phyloP scores from a whole-genome alignment of 192 early-diverging fungal species.

The Spizellomyces punctatus region DNA sequence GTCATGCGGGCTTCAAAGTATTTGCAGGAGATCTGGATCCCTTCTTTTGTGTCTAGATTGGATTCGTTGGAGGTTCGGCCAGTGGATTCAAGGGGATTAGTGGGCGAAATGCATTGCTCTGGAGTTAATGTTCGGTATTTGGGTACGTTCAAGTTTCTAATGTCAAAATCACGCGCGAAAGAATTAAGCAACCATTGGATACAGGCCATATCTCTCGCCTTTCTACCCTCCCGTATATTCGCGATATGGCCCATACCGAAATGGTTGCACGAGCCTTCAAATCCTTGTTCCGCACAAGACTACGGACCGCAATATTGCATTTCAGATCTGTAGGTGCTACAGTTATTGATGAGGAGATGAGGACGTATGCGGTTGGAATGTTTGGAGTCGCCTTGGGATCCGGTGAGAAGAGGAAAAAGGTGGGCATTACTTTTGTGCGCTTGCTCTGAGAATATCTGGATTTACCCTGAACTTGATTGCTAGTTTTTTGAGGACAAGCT shows the following conservation, averaged over 20 bases:
- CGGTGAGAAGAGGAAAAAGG: constrained; percentile 37
- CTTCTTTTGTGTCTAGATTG: constrained; percentile 44
- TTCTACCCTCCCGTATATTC: constrained; percentile 54
- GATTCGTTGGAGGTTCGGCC: constrained; percentile 54
- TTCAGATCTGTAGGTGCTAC: constrained; percentile 56
- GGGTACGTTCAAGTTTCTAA: constrained; percentile 23
- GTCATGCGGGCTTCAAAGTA: constrained; percentile 40
- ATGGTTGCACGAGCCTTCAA: constrained; percentile 56
- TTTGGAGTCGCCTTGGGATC: constrained; percentile 42
- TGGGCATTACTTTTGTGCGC: constrained; percentile 6
- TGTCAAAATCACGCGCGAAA: not conserved
- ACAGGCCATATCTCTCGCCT: constrained; percentile 43
- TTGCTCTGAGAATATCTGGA: too few relatives aligned
- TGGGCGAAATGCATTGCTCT: constrained; percentile 41
- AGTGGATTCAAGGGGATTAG: constrained; percentile 42
- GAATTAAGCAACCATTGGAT: not conserved
- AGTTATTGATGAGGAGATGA: constrained; percentile 54
- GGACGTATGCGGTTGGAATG: constrained; percentile 40
- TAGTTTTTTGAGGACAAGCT: constrained; percentile 53
- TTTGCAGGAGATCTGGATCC: constrained; percentile 50
- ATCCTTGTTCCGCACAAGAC: constrained; percentile 34
- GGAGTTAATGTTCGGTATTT: constrained; percentile 63
- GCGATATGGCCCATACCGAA: constrained; percentile 46
- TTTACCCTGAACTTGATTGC: not conserved
- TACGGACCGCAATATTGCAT: constrained; percentile 50